These are phyloP conservation scores for Durotheca rogersii DNA, from an alignment of 495 filamentous ascomycete genomes.

Conservation along the genomic window DNA sequence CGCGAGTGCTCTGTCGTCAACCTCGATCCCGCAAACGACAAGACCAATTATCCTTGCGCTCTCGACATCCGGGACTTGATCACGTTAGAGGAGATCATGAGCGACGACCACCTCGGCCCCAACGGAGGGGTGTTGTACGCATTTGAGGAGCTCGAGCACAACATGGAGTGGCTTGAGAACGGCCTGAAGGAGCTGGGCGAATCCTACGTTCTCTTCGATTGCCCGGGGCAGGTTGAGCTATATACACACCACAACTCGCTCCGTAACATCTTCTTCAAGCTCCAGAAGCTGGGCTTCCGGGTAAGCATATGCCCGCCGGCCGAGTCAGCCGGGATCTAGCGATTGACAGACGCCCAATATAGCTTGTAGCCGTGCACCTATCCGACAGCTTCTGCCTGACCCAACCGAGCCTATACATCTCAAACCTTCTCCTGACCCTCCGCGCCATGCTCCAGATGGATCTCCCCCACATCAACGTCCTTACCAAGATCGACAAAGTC, in stretches of 20 bases:
- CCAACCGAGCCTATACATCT: constrained; percentile 90
- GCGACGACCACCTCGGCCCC: constrained; percentile 84
- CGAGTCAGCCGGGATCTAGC: no score
- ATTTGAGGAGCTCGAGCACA: constrained; percentile 90
- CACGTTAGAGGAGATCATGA: constrained; percentile 91
- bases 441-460: constrained; percentile 98
- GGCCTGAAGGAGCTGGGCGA: constrained; percentile 76
- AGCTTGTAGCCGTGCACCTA: constrained; percentile 89
- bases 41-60: constrained; percentile 74
- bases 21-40: constrained; percentile 95
- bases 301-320: constrained; percentile 61
- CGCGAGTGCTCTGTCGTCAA: constrained; percentile 94
- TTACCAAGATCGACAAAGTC: constrained; percentile 96
- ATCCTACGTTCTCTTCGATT: constrained; percentile 94
- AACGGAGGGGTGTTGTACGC: constrained; percentile 93
- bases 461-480: constrained; percentile 78
- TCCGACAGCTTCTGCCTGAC: constrained; percentile 90
- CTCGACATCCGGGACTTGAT: constrained; percentile 89
- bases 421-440: constrained; percentile 85
- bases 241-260: constrained; percentile 92
- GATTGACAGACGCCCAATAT: no score
- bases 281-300: constrained; percentile 91
- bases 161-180: constrained; percentile 84
- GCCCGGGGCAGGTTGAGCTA: constrained; percentile 93
- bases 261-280: constrained; percentile 82